Evolutionary conservation across 2,329 filamentous ascomycete species (phyloP), one percentile per base, ranked within the genome.

Genomic region (Magnaporthiopsis incrustans): DNA sequence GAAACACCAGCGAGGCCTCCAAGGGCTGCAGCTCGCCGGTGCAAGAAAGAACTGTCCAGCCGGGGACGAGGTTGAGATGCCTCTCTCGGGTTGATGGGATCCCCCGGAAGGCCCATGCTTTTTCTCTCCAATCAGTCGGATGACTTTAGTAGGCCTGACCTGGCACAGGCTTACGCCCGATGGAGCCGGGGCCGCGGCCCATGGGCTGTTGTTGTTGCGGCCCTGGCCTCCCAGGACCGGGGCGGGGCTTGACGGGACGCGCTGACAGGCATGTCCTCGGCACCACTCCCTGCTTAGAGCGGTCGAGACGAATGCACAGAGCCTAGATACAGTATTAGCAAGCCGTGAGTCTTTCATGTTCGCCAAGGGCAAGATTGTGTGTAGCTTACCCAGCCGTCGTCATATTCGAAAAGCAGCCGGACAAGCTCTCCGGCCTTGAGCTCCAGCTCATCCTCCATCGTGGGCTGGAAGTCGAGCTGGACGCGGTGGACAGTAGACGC

Each of bases 251-350:
- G 67, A 98, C 90, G 25, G 94, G 92, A 61, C 92, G 88, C 65
- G 92, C 90, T 18, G 95, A 98, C 61, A 99, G 83, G 78, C 95
- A 99, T 53, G 93, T 97, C 69, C 95, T 87, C 18, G 95, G 95
- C 65, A 90, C 91, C 63, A 98, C 95, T 80, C 95, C 95, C 79
- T 98, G 93, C 71, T 90, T 84, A 66, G 92, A 93, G 68, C 92
- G 89, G 76, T 98, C 93, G 71, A 98, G 88, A 68, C 89, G 89
- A 69, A 92, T 90, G 76, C 92, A 97, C 64, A 98, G 90, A 72
- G 93, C 91, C 91, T 93, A 68, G 44, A 27, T 62, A 63, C 60
- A 65, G 70, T 70, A 71, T 77, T 75, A 76, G 74, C 69, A 59
- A 11, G 15, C 66, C 22, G 18, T 57, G 57, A 35, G 3, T 59